phyloP scores from a whole-genome alignment of 2,329 filamentous ascomycete species.

The Nemania bipapillata region DNA sequence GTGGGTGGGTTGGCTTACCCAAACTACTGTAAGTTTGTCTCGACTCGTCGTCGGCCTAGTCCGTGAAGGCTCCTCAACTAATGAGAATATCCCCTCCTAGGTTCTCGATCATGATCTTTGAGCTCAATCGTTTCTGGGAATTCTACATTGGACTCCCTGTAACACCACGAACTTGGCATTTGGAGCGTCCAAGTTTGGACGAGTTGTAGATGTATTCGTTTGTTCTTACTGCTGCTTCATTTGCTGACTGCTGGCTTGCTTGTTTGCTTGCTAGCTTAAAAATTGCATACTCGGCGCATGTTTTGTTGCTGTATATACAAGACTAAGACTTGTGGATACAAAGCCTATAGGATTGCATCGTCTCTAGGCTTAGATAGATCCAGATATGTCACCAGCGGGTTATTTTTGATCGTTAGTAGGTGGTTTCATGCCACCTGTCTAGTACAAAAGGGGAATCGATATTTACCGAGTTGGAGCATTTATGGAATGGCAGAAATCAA shows the following conservation, averaged over 20 bases:
- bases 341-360: slow-evolving; percentile 4
- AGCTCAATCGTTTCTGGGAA: slow-evolving; percentile 61
- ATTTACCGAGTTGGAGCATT: slow-evolving; percentile 23
- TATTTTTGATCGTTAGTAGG: neutral
- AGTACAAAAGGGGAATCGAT: slow-evolving; percentile 14
- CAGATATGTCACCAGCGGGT: slow-evolving; percentile 1
- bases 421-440: neutral
- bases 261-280: slow-evolving; percentile 1
- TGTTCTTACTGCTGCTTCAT: neutral
- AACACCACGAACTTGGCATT: slow-evolving; percentile 59
- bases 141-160: slow-evolving; percentile 66
- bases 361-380: slow-evolving; percentile 6
- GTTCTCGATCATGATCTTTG: slow-evolving; percentile 58
- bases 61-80: neutral
- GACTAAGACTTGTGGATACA: slow-evolving; percentile 17
- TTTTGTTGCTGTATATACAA: slow-evolving; percentile 23
- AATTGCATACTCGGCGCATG: slow-evolving; percentile 18
- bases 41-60: neutral
- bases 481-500: slow-evolving; percentile 25
- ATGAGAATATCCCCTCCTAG: slow-evolving; percentile 46
- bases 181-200: slow-evolving; percentile 59
- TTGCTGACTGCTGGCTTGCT: slow-evolving; percentile 12
- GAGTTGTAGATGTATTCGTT: slow-evolving; percentile 56
- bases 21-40: slow-evolving; percentile 70
- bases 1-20: slow-evolving; percentile 76